Percentiles rank a stretch among this genome's conserved stretches.
phyloP scores from a whole-genome alignment of 2,329 filamentous ascomycete genomes.

The Aspergillus quadricinctus region DNA sequence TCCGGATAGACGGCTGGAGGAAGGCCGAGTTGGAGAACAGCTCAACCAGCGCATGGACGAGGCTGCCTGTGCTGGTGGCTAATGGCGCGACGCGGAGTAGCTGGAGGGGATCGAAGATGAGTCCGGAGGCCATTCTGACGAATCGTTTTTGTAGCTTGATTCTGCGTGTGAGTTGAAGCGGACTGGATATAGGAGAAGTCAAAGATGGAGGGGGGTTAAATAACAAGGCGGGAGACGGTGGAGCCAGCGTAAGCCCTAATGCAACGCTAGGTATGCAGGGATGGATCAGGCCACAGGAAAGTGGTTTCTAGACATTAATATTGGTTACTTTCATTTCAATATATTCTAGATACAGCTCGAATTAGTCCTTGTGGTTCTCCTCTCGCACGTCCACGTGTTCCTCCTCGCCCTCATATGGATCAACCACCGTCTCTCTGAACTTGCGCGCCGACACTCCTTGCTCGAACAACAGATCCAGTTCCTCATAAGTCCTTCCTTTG shows the following conservation, averaged over 20 bases:
- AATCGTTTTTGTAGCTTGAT: no score
- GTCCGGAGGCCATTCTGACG: slow-evolving; percentile 12
- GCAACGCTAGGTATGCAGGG: neutral
- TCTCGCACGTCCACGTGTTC: slow-evolving; percentile 1
- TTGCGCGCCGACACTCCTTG: slow-evolving; percentile 35
- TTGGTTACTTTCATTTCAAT: neutral
- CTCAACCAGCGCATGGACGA: slow-evolving; percentile 12
- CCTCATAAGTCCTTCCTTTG: slow-evolving; percentile 39
- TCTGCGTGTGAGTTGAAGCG: no score
- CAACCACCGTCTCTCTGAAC: slow-evolving; percentile 32
- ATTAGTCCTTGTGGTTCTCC: neutral
- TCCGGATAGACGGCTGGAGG: slow-evolving; percentile 8
- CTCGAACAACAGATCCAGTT: slow-evolving; percentile 44
- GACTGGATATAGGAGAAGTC: neutral
- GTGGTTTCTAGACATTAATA: neutral
- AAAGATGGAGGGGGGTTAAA: neutral
- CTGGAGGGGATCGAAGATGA: slow-evolving; percentile 14
- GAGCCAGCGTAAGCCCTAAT: neutral
- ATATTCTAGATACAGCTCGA: neutral
- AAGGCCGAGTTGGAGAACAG: slow-evolving; percentile 7
- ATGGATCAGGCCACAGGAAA: neutral
- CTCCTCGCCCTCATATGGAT: slow-evolving; percentile 19
- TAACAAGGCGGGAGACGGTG: neutral
- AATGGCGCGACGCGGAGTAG: slow-evolving; percentile 12
- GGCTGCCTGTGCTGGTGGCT: slow-evolving; percentile 16